Percentiles rank a stretch among this genome's conserved stretches.
Evolutionary conservation across 352 stramenopile species (phyloP).

Genomic region (Albugo candida): DNA sequence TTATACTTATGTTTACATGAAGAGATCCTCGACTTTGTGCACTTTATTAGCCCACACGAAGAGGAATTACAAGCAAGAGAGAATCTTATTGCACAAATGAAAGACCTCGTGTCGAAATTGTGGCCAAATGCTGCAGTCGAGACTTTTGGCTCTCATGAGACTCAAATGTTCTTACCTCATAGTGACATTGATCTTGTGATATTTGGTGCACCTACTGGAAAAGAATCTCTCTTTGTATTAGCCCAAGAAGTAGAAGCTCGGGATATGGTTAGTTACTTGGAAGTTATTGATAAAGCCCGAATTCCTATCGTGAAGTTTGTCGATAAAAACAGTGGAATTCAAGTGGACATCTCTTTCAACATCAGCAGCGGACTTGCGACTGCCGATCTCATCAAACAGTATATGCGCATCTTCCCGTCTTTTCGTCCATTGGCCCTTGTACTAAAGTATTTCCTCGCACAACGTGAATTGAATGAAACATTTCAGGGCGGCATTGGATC

Average conservation of each 20-base stretch:
- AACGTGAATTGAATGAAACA: conserved; percentile 87
- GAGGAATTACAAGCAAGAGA: conserved; percentile 52
- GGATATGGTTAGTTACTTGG: conserved; percentile 78
- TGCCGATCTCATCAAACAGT: conserved; percentile 77
- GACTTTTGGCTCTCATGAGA: conserved; percentile 86
- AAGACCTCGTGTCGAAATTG: conserved; percentile 22
- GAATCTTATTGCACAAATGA: conserved; percentile 64
- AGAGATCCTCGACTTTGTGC: conserved; percentile 90
- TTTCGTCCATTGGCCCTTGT: conserved; percentile 87
- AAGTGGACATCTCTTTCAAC: conserved; percentile 90
- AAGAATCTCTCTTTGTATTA: conserved; percentile 28
- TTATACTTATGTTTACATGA: conserved; percentile 85
- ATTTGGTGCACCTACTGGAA: conserved; percentile 41
- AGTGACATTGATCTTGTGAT: conserved; percentile 91
- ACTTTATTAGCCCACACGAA: conserved; percentile 71
- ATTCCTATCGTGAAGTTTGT: conserved; percentile 95
- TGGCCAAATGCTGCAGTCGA: conserved; percentile 51
- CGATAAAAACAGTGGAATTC: conserved; percentile 69
- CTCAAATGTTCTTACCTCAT: conserved; percentile 81
- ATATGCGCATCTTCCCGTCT: conserved; percentile 80
- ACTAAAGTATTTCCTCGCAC: conserved; percentile 90
- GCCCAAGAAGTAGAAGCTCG: conserved; percentile 29
- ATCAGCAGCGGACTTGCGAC: conserved; percentile 59
- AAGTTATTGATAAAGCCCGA: conserved; percentile 88
- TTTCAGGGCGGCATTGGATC: conserved; percentile 87